These are phyloP conservation scores for Penicillium sp. DNA, from an alignment of 2,329 filamentous ascomycete species.

Conservation along the genomic window DNA sequence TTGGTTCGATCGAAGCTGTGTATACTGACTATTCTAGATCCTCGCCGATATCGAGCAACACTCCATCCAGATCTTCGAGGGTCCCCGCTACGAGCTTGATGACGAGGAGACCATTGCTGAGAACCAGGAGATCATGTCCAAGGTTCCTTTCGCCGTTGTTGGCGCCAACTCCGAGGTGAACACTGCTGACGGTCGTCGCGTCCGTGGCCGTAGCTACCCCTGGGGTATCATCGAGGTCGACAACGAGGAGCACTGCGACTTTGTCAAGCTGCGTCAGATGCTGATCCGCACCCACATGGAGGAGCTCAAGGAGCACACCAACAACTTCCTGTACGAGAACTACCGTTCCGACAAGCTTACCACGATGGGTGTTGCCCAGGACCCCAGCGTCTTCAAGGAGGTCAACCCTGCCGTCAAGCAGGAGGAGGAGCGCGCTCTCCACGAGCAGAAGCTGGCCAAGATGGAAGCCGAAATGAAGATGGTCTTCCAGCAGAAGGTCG, in stretches of 20 bases:
- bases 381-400: slow-evolving; percentile 99
- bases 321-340: slow-evolving; percentile 98
- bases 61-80: slow-evolving; percentile 98
- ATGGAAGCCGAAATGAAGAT: slow-evolving; percentile 99
- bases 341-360: slow-evolving; percentile 99
- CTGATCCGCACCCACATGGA: slow-evolving; percentile 99
- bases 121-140: slow-evolving; percentile 99
- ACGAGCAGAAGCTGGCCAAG: slow-evolving; percentile 99
- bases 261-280: slow-evolving; percentile 99
- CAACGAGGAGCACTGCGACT: slow-evolving; percentile 99
- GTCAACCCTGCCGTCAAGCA: slow-evolving; percentile 99
- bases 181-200: slow-evolving; percentile 87
- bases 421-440: slow-evolving; percentile 94
- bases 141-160: slow-evolving; percentile 97
- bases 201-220: slow-evolving; percentile 92
- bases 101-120: slow-evolving; percentile 99
- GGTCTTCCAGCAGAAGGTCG: slow-evolving; percentile 99
- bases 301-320: slow-evolving; percentile 99
- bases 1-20: not conserved
- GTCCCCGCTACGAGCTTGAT: slow-evolving; percentile 95
- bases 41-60: slow-evolving; percentile 95
- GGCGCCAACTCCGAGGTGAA: slow-evolving; percentile 94
- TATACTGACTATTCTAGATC: slow-evolving; percentile 61
- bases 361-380: slow-evolving; percentile 96
- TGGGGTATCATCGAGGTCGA: slow-evolving; percentile 99